These are phyloP conservation scores for Thraustotheca clavata DNA, from an alignment of 352 stramenopile species.

Conservation along the genomic window DNA sequence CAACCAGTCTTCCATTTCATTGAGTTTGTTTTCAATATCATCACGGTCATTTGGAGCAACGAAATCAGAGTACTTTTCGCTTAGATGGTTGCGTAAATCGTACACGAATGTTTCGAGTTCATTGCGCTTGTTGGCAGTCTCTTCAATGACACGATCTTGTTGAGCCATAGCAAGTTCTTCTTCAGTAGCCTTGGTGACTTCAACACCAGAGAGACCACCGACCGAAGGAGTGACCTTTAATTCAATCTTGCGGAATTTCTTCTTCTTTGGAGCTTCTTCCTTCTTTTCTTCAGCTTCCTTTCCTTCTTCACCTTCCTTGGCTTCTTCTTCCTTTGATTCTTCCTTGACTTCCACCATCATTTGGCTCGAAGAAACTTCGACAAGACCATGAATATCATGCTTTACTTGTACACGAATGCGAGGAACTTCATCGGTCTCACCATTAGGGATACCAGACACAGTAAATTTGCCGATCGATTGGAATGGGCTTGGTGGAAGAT, in stretches of 20 bases:
- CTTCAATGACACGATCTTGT: conserved; percentile 92
- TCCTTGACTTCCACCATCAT: conserved; percentile 97
- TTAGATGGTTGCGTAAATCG: conserved; percentile 96
- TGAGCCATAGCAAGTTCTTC: conserved; percentile 94
- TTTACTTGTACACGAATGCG: conserved; percentile 97
- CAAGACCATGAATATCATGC: conserved; percentile 95
- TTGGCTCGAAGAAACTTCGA: conserved; percentile 92
- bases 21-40: conserved; percentile 82
- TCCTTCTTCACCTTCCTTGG: conserved; percentile 30
- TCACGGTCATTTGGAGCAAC: conserved; percentile 85
- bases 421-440: conserved; percentile 67
- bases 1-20: conserved; percentile 96
- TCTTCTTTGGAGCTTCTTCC: conserved; percentile 84
- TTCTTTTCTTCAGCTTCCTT: conserved; percentile 64
- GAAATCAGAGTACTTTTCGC: conserved; percentile 74
- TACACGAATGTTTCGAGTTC: conserved; percentile 99
- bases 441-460: conserved; percentile 81
- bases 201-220: conserved; percentile 39
- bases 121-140: conserved; percentile 98
- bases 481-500: conserved; percentile 56
- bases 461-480: conserved; percentile 89
- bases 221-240: conserved; percentile 62
- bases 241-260: conserved; percentile 91
- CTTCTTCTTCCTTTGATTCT: conserved; percentile 50
- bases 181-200: conserved; percentile 70